Percentiles rank a stretch among this genome's conserved stretches.
phyloP scores from a whole-genome alignment of 1,284 basidiomycete genomes.

The Inonotus hispidus region DNA sequence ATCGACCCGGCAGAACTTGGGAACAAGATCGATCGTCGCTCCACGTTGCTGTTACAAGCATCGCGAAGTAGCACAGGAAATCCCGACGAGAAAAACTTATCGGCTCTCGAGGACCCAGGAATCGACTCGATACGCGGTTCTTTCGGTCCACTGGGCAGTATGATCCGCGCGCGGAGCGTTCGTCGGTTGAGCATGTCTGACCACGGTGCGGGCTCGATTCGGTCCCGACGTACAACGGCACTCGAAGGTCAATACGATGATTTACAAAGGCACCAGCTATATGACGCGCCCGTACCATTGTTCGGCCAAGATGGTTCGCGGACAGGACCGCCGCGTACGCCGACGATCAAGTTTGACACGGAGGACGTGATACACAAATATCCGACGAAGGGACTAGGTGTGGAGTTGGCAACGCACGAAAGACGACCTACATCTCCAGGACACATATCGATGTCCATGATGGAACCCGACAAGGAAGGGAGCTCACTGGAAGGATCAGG shows the following conservation, averaged over 20 bases:
- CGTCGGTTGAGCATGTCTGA: slow-evolving; percentile 58
- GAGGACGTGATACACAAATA: slow-evolving; percentile 73
- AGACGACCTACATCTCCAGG: slow-evolving; percentile 34
- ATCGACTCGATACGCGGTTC: slow-evolving; percentile 87
- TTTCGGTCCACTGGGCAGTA: slow-evolving; percentile 83
- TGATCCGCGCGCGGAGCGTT: slow-evolving; percentile 77
- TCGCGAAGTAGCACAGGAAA: slow-evolving; percentile 60
- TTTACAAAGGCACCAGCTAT: slow-evolving; percentile 72
- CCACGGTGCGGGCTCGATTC: slow-evolving; percentile 29
- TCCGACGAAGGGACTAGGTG: slow-evolving; percentile 39
- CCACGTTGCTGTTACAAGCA: slow-evolving; percentile 81
- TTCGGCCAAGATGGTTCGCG: slow-evolving; percentile 25
- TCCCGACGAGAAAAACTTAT: slow-evolving; percentile 52
- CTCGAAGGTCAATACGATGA: slow-evolving; percentile 29
- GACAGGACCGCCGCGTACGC: slow-evolving; percentile 38
- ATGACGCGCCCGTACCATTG: slow-evolving; percentile 61
- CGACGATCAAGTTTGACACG: slow-evolving; percentile 70
- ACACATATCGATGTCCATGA: slow-evolving; percentile 3
- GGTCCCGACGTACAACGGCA: slow-evolving; percentile 29
- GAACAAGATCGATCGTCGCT: slow-evolving; percentile 70
- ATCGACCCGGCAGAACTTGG: slow-evolving; percentile 42
- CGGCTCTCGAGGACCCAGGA: slow-evolving; percentile 70
- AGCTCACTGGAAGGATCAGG: slow-evolving; percentile 5
- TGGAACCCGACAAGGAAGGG: slow-evolving; percentile 10
- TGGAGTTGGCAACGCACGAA: slow-evolving; percentile 47